Conservation (phyloP, 2,329 filamentous ascomycete genomes). For the Clarireedia hainanense region DNA sequence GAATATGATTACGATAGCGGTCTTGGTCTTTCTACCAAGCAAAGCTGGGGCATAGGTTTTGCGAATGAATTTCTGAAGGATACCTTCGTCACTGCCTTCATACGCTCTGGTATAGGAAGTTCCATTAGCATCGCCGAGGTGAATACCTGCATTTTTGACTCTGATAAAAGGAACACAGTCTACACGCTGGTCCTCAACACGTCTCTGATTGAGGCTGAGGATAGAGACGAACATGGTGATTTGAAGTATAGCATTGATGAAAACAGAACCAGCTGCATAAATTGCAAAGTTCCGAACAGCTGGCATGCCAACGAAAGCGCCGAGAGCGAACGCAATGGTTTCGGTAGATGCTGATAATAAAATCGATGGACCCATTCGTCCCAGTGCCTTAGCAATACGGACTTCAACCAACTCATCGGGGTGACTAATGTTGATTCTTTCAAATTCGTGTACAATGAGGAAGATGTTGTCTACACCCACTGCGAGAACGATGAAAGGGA, state of each 20-base stretch:
- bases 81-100: constrained; percentile 68
- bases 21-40: constrained; percentile 73
- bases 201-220: constrained; percentile 79
- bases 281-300: constrained; percentile 95
- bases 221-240: constrained; percentile 96
- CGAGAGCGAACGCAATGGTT: constrained; percentile 86
- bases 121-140: constrained; percentile 55
- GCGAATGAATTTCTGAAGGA: constrained; percentile 80
- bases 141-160: constrained; percentile 64
- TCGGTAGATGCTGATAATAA: constrained; percentile 92
- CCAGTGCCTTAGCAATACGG: constrained; percentile 78
- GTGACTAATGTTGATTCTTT: constrained; percentile 85
- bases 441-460: constrained; percentile 95
- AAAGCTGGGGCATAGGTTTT: constrained; percentile 80
- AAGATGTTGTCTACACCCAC: constrained; percentile 99
- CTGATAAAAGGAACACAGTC: constrained; percentile 90
- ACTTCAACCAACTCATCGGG: constrained; percentile 83
- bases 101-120: constrained; percentile 33
- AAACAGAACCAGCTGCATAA: constrained; percentile 90
- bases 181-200: constrained; percentile 80
- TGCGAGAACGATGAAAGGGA: constrained; percentile 91
- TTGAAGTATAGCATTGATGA: constrained; percentile 95
- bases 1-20: constrained; percentile 70
- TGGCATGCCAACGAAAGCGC: constrained; percentile 93
- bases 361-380: constrained; percentile 94